Conservation (phyloP, 1,284 basidiomycete species). For the Ganoderma meredithae region DNA sequence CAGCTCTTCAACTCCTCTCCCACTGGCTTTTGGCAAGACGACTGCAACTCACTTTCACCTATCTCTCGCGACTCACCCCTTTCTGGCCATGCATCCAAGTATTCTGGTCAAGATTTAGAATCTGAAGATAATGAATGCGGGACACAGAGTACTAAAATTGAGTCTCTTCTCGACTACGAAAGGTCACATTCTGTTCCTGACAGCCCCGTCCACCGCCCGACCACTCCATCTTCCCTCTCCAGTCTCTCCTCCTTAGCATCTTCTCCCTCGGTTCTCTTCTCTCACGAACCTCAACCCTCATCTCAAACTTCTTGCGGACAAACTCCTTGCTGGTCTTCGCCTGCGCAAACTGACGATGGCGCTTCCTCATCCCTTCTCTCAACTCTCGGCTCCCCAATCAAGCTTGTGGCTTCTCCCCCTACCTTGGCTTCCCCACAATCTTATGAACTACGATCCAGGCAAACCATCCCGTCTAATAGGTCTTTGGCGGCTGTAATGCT, state of each 20-base stretch:
- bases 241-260: constrained; percentile 34
- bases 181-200: constrained; percentile 23
- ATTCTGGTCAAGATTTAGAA: constrained; percentile 4
- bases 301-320: constrained; percentile 25
- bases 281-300: constrained; percentile 17
- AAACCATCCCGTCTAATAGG: not conserved
- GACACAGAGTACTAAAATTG: constrained; percentile 21
- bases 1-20: constrained; percentile 36
- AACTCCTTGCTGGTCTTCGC: constrained; percentile 16
- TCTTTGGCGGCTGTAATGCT: constrained; percentile 21
- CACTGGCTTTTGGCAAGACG: constrained; percentile 32
- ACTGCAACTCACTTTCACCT: constrained; percentile 33
- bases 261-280: constrained; percentile 28
- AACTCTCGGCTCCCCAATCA: constrained; percentile 23
- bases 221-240: constrained; percentile 29
- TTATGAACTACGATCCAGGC: constrained; percentile 9
- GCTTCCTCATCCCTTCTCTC: constrained; percentile 11
- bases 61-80: constrained; percentile 25
- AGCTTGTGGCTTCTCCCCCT: not conserved
- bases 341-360: constrained; percentile 7
- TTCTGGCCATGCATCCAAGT: not conserved
- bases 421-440: not conserved
- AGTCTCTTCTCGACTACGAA: constrained; percentile 31
- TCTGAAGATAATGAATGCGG: constrained; percentile 12
- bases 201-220: constrained; percentile 15